Evolutionary conservation across 371 early-diverging fungal species (phyloP).

Genomic region (Synchytrium microbalum): DNA sequence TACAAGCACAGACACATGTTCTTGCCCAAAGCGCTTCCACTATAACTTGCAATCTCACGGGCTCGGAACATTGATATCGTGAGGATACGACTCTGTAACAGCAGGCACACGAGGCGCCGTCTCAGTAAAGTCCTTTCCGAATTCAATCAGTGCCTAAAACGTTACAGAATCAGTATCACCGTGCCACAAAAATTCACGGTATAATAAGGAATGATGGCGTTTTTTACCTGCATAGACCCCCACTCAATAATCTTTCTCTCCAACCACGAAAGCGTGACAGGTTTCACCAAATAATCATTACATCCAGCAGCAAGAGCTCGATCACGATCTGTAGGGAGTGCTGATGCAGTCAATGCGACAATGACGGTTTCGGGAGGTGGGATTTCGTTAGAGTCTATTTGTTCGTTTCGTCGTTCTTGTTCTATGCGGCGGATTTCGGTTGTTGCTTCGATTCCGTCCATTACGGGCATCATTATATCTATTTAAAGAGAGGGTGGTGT

Average conservation of each 20-base stretch:
- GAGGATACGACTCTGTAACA: too few relatives aligned
- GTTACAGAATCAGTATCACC: not conserved
- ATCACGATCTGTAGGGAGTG: conserved; percentile 63
- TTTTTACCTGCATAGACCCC: not conserved
- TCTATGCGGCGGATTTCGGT: conserved; percentile 62
- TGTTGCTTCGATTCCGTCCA: conserved; percentile 77
- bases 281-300: conserved; percentile 81
- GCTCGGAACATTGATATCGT: too few relatives aligned
- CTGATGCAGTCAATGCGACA: conserved; percentile 79
- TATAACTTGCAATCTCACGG: too few relatives aligned
- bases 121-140: not conserved
- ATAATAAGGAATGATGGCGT: too few relatives aligned
- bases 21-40: too few relatives aligned
- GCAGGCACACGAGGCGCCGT: too few relatives aligned
- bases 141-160: not conserved
- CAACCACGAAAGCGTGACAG: conserved; percentile 38
- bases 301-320: conserved; percentile 80
- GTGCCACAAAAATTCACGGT: not conserved
- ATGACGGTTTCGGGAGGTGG: conserved; percentile 69
- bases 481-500: conserved; percentile 28
- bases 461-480: conserved; percentile 77
- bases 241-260: not conserved
- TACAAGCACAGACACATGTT: too few relatives aligned
- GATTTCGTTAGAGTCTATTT: conserved; percentile 30
- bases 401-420: conserved; percentile 15